Evolutionary conservation across 1,139 yeast species (phyloP), one percentile per base, ranked within the genome.

Genomic region (Ashbya aceris): DNA sequence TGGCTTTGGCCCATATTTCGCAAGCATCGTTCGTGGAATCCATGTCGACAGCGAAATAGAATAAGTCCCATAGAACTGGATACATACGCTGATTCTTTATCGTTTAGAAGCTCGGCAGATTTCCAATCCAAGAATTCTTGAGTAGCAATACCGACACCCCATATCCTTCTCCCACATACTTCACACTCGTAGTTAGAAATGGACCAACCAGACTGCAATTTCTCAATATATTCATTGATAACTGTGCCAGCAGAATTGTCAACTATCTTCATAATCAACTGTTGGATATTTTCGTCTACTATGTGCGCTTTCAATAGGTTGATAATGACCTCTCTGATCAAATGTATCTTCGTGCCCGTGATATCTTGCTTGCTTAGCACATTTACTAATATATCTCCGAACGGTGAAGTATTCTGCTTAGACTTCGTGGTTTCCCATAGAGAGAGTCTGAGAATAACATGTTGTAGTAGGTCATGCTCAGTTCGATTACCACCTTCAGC

Each of bases 1-100:
- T 45, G 38, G 5, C 39, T 43, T 47, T 64, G 67, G 7, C 77
- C 76, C 47, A 75, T 58, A 43, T 68, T 67, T 39, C 60, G 57
- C 28, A 84, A 64, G 54, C 95, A 85, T 14, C 64, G 65, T 13
- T 65, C 54, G 56, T 86, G 95, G 55, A 81, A 85, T 0, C 80
- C 77, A 61, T 86, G 95, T 3, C 67, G 66, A 52, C 83, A 77
- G 40, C 66, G 66, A 53, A 77, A 77, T 7, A 74, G 66, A 5
- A 73, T 66, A 10, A 76, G 44, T n/a, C 38, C 41, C 8, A 39
- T 33, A 4, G 34, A 12, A 10, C 32, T 45, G 38, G 30, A 37
- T 35, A 38, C 28, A 9, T 39, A 31, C n/a, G 3, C n/a, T 8
- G 6, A 10, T 10, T 14, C 35, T 11, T 4, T 11, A 5, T 17